Base-by-base conservation (phyloP, 108 stramenopile species). In the Discostella stelligeroides region DNA sequence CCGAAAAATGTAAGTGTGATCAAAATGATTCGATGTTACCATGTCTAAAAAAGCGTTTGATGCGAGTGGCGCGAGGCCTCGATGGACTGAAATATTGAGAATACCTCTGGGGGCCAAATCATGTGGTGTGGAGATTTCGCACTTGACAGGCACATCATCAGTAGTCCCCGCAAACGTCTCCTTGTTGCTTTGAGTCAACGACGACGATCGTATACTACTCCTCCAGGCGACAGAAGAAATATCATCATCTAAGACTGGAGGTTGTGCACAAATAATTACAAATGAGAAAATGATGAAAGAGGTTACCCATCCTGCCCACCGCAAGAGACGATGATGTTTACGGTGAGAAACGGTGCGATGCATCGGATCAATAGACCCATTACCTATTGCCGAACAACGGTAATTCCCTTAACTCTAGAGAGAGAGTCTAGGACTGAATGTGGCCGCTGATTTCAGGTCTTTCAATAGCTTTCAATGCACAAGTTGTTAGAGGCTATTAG, bases 1-100 rank as follows among this genome's bases (percentile, higher is more conserved):
- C n/a, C 78, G 66, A 60, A 73, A 73, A 10, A 73, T 15, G 39
- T 74, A 79, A 27, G 54, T 68, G 34, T 73, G 72, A 62, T 70
- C 61, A 60, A 73, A 79, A 30, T 79, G 73, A 13, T 62, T 15
- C 4, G 72, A 62, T 11, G 38, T 7, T 7, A 79, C 72, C 66
- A 79, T 61, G 11, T 24, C 27, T 21, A 79, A 47, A 74, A 79
- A 79, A 25, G 78, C 66, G 50, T 60, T 18, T 30, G 78, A 73
- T 21, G 78, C 72, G 11, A 67, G 42, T 18, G 78, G 78, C 6
- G 78, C 72, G 21, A 79, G 27, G 29, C 42, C 25, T 63, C 56
- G 49, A 55, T 61, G 78, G 24, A 79, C 73, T 53, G 25, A 28
- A 43, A 79, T 68, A 5, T 62, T 42, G 18, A 79, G 50, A 20